Percentiles rank a stretch among this genome's conserved stretches.
Conservation (phyloP, 495 filamentous ascomycete species). For the Annulohypoxylon bovei region DNA sequence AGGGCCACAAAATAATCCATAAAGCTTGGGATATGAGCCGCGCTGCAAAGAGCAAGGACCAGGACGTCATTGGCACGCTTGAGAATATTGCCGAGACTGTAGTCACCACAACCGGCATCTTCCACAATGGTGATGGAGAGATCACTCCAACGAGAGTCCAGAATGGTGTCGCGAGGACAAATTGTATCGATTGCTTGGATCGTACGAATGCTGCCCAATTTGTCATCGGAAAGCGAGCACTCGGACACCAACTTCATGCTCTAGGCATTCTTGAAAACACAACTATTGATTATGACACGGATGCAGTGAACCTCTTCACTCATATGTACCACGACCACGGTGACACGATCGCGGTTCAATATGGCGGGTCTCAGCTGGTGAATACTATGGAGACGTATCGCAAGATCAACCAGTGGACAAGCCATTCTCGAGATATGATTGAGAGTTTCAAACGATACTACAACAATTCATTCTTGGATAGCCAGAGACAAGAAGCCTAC, state of each 20-base stretch:
- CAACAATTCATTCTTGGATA: conserved; percentile 97
- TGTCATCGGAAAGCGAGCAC: conserved; percentile 94
- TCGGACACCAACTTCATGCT: conserved; percentile 92
- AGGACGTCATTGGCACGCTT: conserved; percentile 92
- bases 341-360: conserved; percentile 96
- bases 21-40: conserved; percentile 98
- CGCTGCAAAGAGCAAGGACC: conserved; percentile 91
- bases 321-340: conserved; percentile 98
- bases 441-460: conserved; percentile 99
- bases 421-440: conserved; percentile 96
- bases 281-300: conserved; percentile 89
- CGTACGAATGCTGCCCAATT: conserved; percentile 98
- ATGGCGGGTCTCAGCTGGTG: conserved; percentile 95
- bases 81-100: conserved; percentile 90
- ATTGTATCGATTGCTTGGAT: conserved; percentile 97
- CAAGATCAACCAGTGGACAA: conserved; percentile 99
- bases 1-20: conserved; percentile 85
- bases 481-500: conserved; percentile 96
- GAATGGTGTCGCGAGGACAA: conserved; percentile 92
- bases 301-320: conserved; percentile 93
- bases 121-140: conserved; percentile 83
- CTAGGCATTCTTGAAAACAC: conserved; percentile 85
- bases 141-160: conserved; percentile 75
- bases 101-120: conserved; percentile 86
- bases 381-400: conserved; percentile 99